Percentiles rank a stretch among this genome's conserved stretches.
Conservation (phyloP, 176 grass and related monocot species). For the Oryza punctata region DNA sequence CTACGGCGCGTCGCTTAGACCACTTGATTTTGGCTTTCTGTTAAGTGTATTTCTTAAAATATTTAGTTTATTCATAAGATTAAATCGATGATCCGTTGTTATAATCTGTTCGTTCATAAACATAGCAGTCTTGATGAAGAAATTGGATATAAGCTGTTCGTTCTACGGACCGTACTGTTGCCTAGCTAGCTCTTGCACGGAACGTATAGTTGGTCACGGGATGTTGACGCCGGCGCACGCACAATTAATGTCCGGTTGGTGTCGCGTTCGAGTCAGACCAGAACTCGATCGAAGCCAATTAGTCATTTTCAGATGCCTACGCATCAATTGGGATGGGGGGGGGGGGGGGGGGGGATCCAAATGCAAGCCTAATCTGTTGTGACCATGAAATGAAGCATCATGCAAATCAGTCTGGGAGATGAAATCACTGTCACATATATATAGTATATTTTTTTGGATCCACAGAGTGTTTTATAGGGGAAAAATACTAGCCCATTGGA, state of each 20-base stretch:
- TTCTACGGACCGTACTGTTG: neutral
- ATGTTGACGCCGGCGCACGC: neutral
- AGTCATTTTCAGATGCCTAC: neutral
- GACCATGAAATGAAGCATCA: neutral
- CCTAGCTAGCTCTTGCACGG: neutral
- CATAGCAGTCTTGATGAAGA: too few species aligned
- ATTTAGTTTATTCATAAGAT: too few species aligned
- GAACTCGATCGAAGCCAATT: neutral
- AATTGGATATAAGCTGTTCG: neutral
- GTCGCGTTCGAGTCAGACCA: slow-evolving; percentile 10
- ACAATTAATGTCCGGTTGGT: slow-evolving; percentile 15
- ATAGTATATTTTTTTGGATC: neutral
- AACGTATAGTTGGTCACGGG: neutral
- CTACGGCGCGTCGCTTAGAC: too few species aligned
- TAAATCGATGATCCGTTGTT: too few species aligned
- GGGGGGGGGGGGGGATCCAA: neutral
- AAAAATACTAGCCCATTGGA: neutral
- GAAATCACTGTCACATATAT: neutral
- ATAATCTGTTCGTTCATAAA: too few species aligned
- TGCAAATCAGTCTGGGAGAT: neutral
- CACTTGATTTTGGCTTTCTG: too few species aligned
- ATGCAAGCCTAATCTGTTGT: neutral
- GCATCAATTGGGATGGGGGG: neutral
- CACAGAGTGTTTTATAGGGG: neutral
- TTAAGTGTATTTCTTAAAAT: too few species aligned